Percentiles rank a stretch among this genome's conserved stretches.
Conservation (phyloP, 2,329 filamentous ascomycete genomes). For the Chrysosporium queenslandicum region DNA sequence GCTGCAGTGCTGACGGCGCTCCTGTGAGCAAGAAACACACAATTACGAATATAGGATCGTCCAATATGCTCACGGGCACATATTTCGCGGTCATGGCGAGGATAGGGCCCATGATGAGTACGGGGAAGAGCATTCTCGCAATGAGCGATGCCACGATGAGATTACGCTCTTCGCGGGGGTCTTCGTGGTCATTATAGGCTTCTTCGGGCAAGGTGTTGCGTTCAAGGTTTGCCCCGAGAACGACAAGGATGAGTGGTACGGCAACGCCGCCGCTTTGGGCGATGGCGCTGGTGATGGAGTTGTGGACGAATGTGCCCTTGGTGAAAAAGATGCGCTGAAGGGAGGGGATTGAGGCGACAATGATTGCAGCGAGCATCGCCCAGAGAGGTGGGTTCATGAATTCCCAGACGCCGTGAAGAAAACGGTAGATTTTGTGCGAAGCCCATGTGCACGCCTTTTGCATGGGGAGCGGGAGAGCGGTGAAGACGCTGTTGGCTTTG, state of each 20-base stretch:
- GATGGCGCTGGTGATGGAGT: slow-evolving; percentile 83
- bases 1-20: slow-evolving; percentile 81
- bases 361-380: slow-evolving; percentile 87
- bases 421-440: slow-evolving; percentile 38
- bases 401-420: slow-evolving; percentile 63
- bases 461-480: slow-evolving; percentile 41
- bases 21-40: slow-evolving; percentile 95
- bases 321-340: slow-evolving; percentile 81
- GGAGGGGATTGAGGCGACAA: slow-evolving; percentile 76
- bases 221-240: slow-evolving; percentile 87
- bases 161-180: slow-evolving; percentile 57
- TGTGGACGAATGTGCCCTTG: slow-evolving; percentile 79
- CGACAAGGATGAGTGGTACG: slow-evolving; percentile 88
- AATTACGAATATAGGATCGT: slow-evolving; percentile 95
- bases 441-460: slow-evolving; percentile 43
- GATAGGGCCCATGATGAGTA: slow-evolving; percentile 81
- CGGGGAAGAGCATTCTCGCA: slow-evolving; percentile 86
- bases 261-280: slow-evolving; percentile 79
- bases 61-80: slow-evolving; percentile 83
- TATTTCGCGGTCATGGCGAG: slow-evolving; percentile 81
- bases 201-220: slow-evolving; percentile 72
- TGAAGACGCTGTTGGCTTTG: slow-evolving; percentile 33
- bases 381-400: slow-evolving; percentile 98
- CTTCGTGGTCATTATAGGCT: slow-evolving; percentile 57
- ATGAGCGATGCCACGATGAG: slow-evolving; percentile 77